Evolutionary conservation across 2,329 filamentous ascomycete species (phyloP), one percentile per base, ranked within the genome.

Genomic region (Penicillium sp.): DNA sequence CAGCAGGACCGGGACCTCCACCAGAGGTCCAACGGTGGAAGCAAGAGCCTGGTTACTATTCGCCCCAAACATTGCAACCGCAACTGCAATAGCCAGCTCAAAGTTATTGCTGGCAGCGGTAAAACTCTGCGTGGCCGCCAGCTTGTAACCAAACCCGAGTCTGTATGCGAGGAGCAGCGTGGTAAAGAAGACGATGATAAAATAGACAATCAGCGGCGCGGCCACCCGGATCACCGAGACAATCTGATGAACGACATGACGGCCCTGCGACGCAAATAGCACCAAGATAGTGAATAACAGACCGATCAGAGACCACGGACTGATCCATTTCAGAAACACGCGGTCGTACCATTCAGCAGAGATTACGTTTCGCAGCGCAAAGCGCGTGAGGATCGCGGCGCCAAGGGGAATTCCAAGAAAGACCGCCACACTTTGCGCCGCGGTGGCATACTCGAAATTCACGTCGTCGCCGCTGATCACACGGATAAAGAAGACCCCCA

Each of bases 21-120:
- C 85, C 50, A 94, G 65, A 2, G 89, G 89, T 0, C 88, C 87
- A 0, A 94, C 87, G 0, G 88, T 94, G 6, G 85, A 75, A 1
- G 89, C 87, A 30, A 94, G 70, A 0, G 88, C 88, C 65, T 94
- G 82, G 34, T 89, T 81, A 54, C 86, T 91, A 27, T 84, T 70
- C 0, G 83, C 76, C 0, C 88, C 89, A 65, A 85, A 94, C 0
- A 84, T 84, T 0, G 88, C 84, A 3, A 94, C 82, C 0, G 86
- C 86, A 0, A 95, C 88, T 0, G 88, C 88, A 65, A 95, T 94
- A 0, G 89, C 87, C 16, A 95, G 70, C 69, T 95, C 89, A 57
- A 95, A 95, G 60, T 95, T 94, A 59, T 95, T 95, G 62, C 88
- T 94, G 1, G 87, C 86, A 0, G 87, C 90, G 0, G 87, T 94